Evolutionary conservation across 176 grass and related monocot species (phyloP), one percentile per base, ranked within the genome.

Genomic region (Hsuehochloa calcarea): DNA sequence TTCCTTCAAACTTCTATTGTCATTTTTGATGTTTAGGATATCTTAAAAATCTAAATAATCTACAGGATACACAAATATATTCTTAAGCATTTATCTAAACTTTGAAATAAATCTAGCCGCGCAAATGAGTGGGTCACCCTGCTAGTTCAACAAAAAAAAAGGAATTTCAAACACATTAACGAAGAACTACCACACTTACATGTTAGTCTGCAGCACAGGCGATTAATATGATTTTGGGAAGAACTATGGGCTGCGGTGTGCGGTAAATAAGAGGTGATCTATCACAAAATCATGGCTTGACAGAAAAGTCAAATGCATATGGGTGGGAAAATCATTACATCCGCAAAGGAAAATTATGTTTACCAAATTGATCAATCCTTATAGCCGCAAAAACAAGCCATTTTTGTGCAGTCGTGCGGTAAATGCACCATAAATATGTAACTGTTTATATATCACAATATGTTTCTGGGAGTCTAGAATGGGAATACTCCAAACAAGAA

Each of bases 201-300:
- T 11, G 70, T 64, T 55, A 17, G 70, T 65, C 49, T 74, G 70
- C 14, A 49, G 41, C 43, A 47, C 3, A 64, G 14, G 58, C 19
- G 44, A 65, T 74, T 1, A 17, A 25, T 85, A 90, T 27, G 25
- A 45, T 71, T 83, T 34, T 17, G 12, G 16, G 39, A 56, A 52
- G 78, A 65, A 25, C 10, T 43, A 16, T 14, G 14, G 1, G 20
- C 10, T 43, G 31, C 10, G 14, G 2, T 61, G 11, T 72, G 56
- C 65, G 46, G 45, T 84, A 87, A 85, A 20, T 76, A 5, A 63
- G 15, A 75, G 20, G 15, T 68, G 44, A 60, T 75, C n/a, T 35
- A 81, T 37, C 63, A 80, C 1, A 69, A 68, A 44, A 63, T 35
- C 55, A 61, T 0, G 43, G 8, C 1, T 78, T 39, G 20, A 52